Conservation (phyloP, 2,329 filamentous ascomycete species). For the Aspergillus niger region DNA sequence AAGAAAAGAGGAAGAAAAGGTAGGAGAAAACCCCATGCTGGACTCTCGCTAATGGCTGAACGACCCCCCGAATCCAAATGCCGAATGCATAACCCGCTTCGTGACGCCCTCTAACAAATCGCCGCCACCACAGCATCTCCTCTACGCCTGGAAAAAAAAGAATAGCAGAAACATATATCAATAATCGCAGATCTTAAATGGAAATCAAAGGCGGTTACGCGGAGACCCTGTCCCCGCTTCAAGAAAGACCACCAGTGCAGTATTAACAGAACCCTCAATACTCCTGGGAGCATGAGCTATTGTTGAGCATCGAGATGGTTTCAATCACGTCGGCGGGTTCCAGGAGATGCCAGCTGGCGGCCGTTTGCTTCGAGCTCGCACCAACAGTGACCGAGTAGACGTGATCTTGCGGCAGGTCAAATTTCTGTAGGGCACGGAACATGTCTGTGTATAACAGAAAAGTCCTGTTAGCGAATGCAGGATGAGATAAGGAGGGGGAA, state of each 20-base stretch:
- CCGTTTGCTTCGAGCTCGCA: constrained; percentile 85
- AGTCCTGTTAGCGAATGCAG: constrained; percentile 5
- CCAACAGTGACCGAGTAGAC: constrained; percentile 92
- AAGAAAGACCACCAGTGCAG: neutral
- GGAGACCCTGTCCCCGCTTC: neutral
- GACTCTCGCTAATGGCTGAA: constrained; percentile 1
- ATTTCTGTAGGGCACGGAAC: constrained; percentile 75
- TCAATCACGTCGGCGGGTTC: constrained; percentile 88
- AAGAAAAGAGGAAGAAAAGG: neutral
- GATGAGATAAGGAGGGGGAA: neutral
- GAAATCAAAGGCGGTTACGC: neutral
- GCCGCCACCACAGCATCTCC: neutral
- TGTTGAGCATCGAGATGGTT: constrained; percentile 57
- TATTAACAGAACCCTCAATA: constrained; percentile 19
- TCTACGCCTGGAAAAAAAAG: constrained; percentile 1
- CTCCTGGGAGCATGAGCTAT: constrained; percentile 34
- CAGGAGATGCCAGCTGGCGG: constrained; percentile 85
- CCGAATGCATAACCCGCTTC: neutral
- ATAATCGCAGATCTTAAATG: neutral
- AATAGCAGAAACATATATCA: constrained; percentile 3
- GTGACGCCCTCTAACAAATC: constrained; percentile 2
- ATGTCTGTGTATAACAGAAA: constrained; percentile 54
- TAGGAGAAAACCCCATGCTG: neutral
- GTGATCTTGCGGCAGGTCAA: constrained; percentile 61
- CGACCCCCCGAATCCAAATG: neutral